Evolutionary conservation across 371 early-diverging fungal genomes (phyloP).

Genomic region (Conidiobolus incongruus): DNA sequence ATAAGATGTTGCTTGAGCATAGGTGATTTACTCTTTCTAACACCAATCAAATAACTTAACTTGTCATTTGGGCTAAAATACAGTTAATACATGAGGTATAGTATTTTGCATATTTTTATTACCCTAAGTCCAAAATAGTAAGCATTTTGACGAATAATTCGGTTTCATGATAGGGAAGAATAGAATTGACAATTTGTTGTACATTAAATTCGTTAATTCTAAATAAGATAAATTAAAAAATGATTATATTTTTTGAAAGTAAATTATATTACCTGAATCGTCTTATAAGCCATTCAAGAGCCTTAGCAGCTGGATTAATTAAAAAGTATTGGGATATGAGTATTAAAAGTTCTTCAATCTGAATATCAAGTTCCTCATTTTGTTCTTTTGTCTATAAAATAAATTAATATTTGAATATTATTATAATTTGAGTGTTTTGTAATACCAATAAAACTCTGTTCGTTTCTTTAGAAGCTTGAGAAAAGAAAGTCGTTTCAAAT

Average conservation of each 20-base stretch:
- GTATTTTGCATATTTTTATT: conserved; percentile 3
- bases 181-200: conserved; percentile 42
- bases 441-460: conserved; percentile 37
- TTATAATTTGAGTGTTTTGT: not conserved
- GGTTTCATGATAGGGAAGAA: conserved; percentile 86
- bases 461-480: conserved; percentile 46
- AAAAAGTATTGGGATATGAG: conserved; percentile 66
- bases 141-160: conserved; percentile 63
- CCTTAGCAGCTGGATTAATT: conserved; percentile 58
- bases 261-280: conserved; percentile 28
- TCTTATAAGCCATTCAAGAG: conserved; percentile 80
- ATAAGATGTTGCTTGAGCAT: not conserved
- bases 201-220: conserved; percentile 70
- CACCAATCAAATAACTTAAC: not conserved
- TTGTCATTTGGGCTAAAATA: conserved; percentile 11
- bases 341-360: conserved; percentile 43
- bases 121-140: conserved; percentile 35
- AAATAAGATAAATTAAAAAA: not conserved
- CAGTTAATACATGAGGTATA: not conserved
- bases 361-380: conserved; percentile 52
- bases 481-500: conserved; percentile 60
- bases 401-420: conserved; percentile 11
- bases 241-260: not conserved
- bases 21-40: not conserved
- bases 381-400: conserved; percentile 42